Evolutionary conservation across 352 stramenopile species (phyloP), one percentile per base, ranked within the genome.

Genomic region (Phytophthora pinifolia): DNA sequence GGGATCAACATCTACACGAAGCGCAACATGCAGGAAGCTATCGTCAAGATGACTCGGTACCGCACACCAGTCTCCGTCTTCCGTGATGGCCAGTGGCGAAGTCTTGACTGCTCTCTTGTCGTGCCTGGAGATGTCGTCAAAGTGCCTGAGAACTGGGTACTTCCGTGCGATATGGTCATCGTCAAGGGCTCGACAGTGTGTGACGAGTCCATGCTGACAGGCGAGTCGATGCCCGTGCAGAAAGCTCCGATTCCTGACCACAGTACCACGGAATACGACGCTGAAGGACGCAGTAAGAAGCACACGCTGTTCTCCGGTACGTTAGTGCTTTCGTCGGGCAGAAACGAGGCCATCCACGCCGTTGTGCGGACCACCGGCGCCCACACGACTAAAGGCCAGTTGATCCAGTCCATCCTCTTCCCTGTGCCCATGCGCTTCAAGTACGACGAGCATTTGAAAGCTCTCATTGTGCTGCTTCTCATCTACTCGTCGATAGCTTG

Each of bases 341-440:
- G 43, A 6, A 86, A 63, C 34, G 62, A 72, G 27, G 74, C 70
- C 33, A 83, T 74, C 43, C 63, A 81, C 18, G 85, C 77, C 0
- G 65, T 94, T 15, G 84, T 92, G 8, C 63, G 75, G 15, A 67
- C 70, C 7, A 94, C 85, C 22, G 79, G 79, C 4, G 83, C 83
- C 12, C 77, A 84, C 35, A 94, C 84, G 2, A 74, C 69, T 0
- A 86, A 85, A 25, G 85, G 87, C n/a, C 59, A 93, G 62, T 49
- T 95, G 18, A 68, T 96, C 25, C 67, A 80, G 34, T 78, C 80
- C 8, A 89, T 96, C 43, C 46, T 95, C 22, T 93, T 82, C 32
- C 88, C 83, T 2, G 47, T 86, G 2, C 76, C 72, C 15, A 80
- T 93, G 62, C 65, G 83, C 13, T 95, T 96, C 70, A 92, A 96